Evolutionary conservation across 2,329 filamentous ascomycete species (phyloP).

Genomic region (Sordariomycetes sp.): DNA sequence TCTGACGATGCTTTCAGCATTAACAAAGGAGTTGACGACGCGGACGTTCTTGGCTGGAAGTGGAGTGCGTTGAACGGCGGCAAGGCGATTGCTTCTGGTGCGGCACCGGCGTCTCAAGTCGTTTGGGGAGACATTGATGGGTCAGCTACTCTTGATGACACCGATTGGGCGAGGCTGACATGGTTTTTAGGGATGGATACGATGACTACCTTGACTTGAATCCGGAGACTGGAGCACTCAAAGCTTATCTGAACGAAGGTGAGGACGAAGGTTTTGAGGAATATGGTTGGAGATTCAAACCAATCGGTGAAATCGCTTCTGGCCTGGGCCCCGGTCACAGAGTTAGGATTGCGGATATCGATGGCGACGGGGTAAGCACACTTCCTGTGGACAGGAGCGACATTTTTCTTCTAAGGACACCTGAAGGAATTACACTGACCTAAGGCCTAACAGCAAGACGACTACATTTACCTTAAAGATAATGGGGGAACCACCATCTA

Average conservation of each 20-base stretch:
- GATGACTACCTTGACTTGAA: conserved; percentile 8
- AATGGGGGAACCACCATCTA: conserved; percentile 7
- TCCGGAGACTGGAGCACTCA: conserved; percentile 5
- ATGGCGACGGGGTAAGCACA: conserved; percentile 11
- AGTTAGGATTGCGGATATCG: conserved; percentile 12
- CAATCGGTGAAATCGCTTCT: conserved; percentile 6
- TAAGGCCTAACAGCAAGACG: conserved; percentile 4
- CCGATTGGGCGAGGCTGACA: background rate
- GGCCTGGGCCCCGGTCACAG: conserved; percentile 8
- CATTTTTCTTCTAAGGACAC: too few relatives aligned
- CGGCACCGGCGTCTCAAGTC: conserved; percentile 5
- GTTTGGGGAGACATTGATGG: conserved; percentile 8
- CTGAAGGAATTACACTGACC: too few relatives aligned
- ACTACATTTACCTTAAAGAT: conserved; percentile 9
- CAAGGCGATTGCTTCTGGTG: conserved; percentile 6
- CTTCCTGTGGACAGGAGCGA: too few relatives aligned
- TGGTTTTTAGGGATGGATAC: conserved; percentile 4
- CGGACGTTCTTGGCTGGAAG: conserved; percentile 1
- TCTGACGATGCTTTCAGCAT: background rate
- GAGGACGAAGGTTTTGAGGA: background rate
- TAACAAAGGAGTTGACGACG: background rate
- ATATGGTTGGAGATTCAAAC: conserved; percentile 3
- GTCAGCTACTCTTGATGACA: background rate
- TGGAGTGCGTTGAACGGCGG: conserved; percentile 5
- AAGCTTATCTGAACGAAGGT: conserved; percentile 2